Conservation (phyloP, 805 yeast species). For the Starmerella potacharoeniae region DNA sequence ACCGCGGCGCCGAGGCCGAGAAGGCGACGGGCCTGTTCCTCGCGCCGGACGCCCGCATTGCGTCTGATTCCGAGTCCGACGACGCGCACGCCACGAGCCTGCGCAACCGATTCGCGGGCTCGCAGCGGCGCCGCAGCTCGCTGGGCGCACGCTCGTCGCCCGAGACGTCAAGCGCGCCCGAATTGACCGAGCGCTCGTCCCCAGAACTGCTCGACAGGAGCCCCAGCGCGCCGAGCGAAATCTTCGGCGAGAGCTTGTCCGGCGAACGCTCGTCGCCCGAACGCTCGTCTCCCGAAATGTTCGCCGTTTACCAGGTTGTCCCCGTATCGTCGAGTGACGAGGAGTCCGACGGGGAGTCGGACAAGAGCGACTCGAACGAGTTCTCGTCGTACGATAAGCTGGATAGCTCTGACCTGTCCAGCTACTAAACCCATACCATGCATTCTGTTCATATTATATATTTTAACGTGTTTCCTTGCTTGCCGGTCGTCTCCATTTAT, state of each 20-base stretch:
- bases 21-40: background rate
- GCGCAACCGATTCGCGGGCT: background rate
- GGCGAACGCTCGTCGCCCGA: background rate
- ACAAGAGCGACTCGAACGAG: background rate
- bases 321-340: background rate
- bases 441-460: no score
- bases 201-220: background rate
- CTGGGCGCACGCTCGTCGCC: background rate
- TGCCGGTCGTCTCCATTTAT: no score
- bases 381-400: background rate
- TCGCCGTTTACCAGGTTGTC: background rate
- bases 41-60: background rate
- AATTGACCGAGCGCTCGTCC: background rate
- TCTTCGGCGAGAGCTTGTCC: no score
- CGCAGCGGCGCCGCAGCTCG: background rate
- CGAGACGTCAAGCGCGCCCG: background rate
- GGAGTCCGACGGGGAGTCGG: background rate
- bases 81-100: background rate
- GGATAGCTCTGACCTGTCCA: background rate
- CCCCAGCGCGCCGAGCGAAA: no score
- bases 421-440: background rate
- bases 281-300: background rate
- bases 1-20: background rate
- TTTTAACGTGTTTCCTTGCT: no score
- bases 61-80: background rate